phyloP scores from a whole-genome alignment of 176 grass and related monocot genomes.

The sorghum (Sorghum bicolor) region Sorghum_bicolor_NCBIv3 NC_012874.2:68358501-68359000 shows the following conservation, averaged over 20 bases:
- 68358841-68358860: not conserved
- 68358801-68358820: not conserved
- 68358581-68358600: not conserved
- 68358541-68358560: not conserved
- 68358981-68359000: not conserved
- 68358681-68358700: conserved; percentile 22
- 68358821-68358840: not conserved
- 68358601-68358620: not conserved
- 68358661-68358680: not conserved
- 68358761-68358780: not conserved
- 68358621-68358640: not conserved
- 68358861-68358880: too few relatives aligned
- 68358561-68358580: not conserved
- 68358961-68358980: not conserved
- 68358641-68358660: conserved; percentile 3
- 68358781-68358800: not conserved
- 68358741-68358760: conserved; percentile 75
- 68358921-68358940: not conserved
- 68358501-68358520: not conserved
- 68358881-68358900: too few relatives aligned
- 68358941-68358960: not conserved
- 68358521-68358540: not conserved
- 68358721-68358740: conserved; percentile 90
- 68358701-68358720: conserved; percentile 95
- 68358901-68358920: too few relatives aligned